Evolutionary conservation across 148 eudicot genomes (phyloP).

Genomic region (Persicaria tinctoria): DNA sequence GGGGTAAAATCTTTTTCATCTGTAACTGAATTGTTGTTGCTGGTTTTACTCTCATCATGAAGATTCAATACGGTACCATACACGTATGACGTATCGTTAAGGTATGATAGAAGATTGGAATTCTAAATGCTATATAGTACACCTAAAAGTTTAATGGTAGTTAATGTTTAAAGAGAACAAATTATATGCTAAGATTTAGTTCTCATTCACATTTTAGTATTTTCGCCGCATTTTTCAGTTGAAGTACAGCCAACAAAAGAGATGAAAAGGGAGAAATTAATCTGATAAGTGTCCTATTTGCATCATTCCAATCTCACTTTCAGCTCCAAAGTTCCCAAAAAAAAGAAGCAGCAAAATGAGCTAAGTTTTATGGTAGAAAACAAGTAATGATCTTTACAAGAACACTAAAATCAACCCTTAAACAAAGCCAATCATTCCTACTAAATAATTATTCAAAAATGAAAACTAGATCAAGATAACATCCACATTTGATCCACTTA

Average conservation of each 20-base stretch:
- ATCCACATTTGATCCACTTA: too few species aligned
- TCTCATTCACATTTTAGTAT: background rate
- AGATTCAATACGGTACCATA: background rate
- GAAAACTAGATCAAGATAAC: background rate
- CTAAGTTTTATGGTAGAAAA: background rate
- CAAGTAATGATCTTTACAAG: background rate
- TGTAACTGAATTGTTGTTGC: conserved; percentile 6
- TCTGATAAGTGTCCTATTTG: background rate
- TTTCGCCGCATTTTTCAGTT: background rate
- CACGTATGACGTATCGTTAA: background rate
- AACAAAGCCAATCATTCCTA: background rate
- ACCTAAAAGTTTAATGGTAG: background rate
- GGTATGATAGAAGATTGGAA: background rate
- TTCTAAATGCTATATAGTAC: background rate
- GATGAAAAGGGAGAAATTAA: background rate
- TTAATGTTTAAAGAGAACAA: background rate
- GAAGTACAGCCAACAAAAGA: conserved; percentile 5
- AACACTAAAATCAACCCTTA: background rate
- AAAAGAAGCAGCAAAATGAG: background rate
- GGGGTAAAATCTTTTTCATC: conserved; percentile 12
- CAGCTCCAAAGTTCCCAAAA: conserved; percentile 1
- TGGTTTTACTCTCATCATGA: background rate
- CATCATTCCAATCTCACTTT: background rate
- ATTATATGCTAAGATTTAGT: background rate
- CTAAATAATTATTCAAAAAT: background rate